Evolutionary conservation across 2,329 filamentous ascomycete species (phyloP), one percentile per base, ranked within the genome.

Genomic region (Penicillium sp.): DNA sequence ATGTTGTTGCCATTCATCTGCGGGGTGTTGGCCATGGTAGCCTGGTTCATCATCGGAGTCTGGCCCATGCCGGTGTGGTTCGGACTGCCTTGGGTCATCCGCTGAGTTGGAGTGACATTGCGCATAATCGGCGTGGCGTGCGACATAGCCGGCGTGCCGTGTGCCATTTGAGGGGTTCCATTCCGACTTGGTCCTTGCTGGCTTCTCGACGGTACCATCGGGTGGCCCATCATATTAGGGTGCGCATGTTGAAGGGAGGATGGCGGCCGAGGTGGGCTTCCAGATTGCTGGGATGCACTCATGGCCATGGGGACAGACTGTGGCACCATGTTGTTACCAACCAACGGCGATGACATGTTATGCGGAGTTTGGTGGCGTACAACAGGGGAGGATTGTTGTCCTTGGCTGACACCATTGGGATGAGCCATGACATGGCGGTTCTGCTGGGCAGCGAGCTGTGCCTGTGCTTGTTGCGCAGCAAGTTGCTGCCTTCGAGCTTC

Each of bases 391-490:
- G 72, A 73, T 42, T 72, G 69, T 47, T 70, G 71, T 11, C 63
- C 68, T 57, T 74, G 72, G 10, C 64, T 60, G 27, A 68, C 56
- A 8, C 62, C 65, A 49, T 69, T 73, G 50, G 71, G 52, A 59
- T 75, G 67, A 39, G 68, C 65, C 64, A 78, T 70, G 37, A 70
- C 69, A 59, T 80, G 79, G 22, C 77, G 70, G 40, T 78, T 76
- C 52, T 77, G 31, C 31, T 34, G 76, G 27, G 66, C 67, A 28
- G 68, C 65, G 48, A 71, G 60, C 48, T 66, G 64, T 42, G 67
- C 65, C 57, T 73, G 66, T 42, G 76, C 61, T 72, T 74, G 63
- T 68, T 78, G 57, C 71, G 74, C 67, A 18, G 63, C 67, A 26
- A 67, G 48, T 43, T 69, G 66, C 42, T 71, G 68, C 44, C 65